Percentiles rank a stretch among this genome's conserved stretches.
These are phyloP conservation scores for Quercus wislizeni DNA, from an alignment of 306 rosid species.

Conservation along the genomic window DNA sequence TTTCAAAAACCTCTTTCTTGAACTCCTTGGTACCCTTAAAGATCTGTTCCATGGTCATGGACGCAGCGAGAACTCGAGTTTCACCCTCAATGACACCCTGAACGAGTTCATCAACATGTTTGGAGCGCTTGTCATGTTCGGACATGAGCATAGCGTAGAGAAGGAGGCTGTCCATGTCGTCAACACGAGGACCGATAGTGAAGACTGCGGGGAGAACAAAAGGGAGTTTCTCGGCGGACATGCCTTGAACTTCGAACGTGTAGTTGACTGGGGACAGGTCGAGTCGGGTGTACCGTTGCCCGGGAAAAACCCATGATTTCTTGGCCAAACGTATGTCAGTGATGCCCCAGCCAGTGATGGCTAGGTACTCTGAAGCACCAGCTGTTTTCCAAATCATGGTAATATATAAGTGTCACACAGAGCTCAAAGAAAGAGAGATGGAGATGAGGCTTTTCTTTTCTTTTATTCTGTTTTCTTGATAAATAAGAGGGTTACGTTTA, in stretches of 20 bases:
- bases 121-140: conserved; percentile 30
- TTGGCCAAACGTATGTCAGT: conserved; percentile 25
- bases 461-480: no score
- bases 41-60: conserved; percentile 61
- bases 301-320: conserved; percentile 55
- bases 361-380: no score
- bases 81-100: conserved; percentile 69
- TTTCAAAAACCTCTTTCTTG: conserved; percentile 54
- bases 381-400: no score
- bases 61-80: conserved; percentile 62
- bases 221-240: conserved; percentile 70
- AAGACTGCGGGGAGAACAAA: conserved; percentile 61
- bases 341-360: no score
- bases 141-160: conserved; percentile 44
- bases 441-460: no score
- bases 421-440: no score
- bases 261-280: conserved; percentile 69
- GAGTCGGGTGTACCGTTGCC: conserved; percentile 29
- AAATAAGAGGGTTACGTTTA: no score
- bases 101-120: conserved; percentile 50
- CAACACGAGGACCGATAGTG: conserved; percentile 57
- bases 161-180: conserved; percentile 31
- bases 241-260: conserved; percentile 70
- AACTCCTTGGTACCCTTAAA: conserved; percentile 35
- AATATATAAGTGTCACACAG: no score